A percentile compares a stretch with the other conserved stretches of the same genome.
Evolutionary conservation across 2,329 filamentous ascomycete genomes (phyloP).

Genomic region (Ascochyta clinopodiicola): DNA sequence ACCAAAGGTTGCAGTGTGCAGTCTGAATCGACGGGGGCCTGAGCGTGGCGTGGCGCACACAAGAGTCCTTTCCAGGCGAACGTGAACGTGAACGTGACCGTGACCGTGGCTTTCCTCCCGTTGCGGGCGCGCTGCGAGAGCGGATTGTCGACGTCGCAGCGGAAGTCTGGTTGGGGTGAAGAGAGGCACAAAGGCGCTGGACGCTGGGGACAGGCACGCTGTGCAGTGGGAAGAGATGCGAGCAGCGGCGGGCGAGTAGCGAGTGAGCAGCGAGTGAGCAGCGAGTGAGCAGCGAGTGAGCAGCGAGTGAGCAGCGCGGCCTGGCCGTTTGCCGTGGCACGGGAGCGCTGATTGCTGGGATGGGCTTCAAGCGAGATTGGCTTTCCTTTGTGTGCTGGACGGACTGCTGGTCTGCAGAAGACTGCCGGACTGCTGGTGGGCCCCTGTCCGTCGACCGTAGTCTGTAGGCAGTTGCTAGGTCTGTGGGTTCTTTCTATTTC

Average conservation of each 20-base stretch:
- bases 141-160: constrained; percentile 41
- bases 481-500: constrained; percentile 13
- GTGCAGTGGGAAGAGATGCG: too few relatives aligned
- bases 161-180: constrained; percentile 31
- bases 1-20: constrained; percentile 17
- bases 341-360: constrained; percentile 21
- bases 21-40: constrained; percentile 11
- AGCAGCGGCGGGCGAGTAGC: background rate
- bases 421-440: background rate
- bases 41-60: constrained; percentile 14
- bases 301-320: constrained; percentile 7
- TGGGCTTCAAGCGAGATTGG: constrained; percentile 26
- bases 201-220: background rate
- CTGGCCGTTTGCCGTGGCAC: constrained; percentile 11
- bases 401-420: too few relatives aligned
- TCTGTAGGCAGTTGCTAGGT: background rate
- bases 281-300: background rate
- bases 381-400: background rate
- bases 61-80: background rate
- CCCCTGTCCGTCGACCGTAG: background rate
- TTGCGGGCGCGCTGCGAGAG: constrained; percentile 5
- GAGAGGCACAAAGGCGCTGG: constrained; percentile 1
- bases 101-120: background rate
- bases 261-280: constrained; percentile 5
- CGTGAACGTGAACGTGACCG: background rate